These are phyloP conservation scores for Inosperma sp. DNA, from an alignment of 768 basidiomycete species.

Conservation along the genomic window DNA sequence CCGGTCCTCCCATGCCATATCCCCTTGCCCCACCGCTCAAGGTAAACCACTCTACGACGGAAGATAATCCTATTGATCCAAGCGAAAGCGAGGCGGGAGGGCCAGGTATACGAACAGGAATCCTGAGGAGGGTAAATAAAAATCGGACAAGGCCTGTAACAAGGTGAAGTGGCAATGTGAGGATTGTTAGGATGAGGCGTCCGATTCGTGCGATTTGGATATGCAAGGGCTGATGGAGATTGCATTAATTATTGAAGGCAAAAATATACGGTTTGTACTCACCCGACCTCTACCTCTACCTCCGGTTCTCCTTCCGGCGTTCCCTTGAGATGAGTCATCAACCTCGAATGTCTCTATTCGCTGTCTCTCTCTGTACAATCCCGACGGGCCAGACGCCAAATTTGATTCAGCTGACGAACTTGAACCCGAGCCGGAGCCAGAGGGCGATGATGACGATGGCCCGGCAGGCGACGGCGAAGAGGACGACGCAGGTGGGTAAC, in stretches of 20 bases:
- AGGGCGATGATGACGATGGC: slow-evolving; percentile 6
- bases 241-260: neutral
- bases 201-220: slow-evolving; percentile 10
- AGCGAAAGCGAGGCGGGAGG: neutral
- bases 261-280: neutral
- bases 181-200: neutral
- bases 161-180: slow-evolving; percentile 46
- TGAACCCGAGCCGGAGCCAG: slow-evolving; percentile 10
- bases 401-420: neutral
- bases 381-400: too few relatives aligned
- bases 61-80: neutral
- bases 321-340: slow-evolving; percentile 5
- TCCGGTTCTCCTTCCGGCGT: neutral
- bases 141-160: slow-evolving; percentile 59
- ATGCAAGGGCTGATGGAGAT: neutral
- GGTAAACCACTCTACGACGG: too few relatives aligned
- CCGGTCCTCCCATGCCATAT: slow-evolving; percentile 49
- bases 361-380: too few relatives aligned
- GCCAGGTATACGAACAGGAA: neutral
- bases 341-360: slow-evolving; percentile 2
- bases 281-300: neutral
- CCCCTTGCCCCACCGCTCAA: slow-evolving; percentile 21
- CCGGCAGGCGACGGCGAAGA: neutral
- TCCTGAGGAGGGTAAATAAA: slow-evolving; percentile 45
- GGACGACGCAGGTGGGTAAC: neutral